These are phyloP conservation scores for Lumnitzera littorea DNA, from an alignment of 345 rosid species.

Conservation along the genomic window DNA sequence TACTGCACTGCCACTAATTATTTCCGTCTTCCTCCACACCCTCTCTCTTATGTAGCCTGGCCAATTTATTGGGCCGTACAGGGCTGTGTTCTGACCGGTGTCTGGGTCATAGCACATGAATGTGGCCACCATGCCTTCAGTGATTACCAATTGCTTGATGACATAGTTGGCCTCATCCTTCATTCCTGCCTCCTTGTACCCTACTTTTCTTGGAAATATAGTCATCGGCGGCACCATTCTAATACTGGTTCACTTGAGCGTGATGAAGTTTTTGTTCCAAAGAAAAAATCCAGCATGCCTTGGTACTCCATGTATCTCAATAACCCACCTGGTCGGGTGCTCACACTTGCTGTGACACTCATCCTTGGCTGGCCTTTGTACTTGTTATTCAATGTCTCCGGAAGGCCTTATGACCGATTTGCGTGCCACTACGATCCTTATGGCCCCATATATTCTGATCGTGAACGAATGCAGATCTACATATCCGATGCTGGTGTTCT, in stretches of 20 bases:
- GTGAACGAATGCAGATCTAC: slow-evolving; percentile 67
- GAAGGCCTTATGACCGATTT: slow-evolving; percentile 60
- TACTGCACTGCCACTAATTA: slow-evolving; percentile 48
- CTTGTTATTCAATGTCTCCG: slow-evolving; percentile 71
- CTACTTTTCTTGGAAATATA: slow-evolving; percentile 87
- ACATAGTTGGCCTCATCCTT: slow-evolving; percentile 69
- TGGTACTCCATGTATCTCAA: slow-evolving; percentile 67
- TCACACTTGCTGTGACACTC: slow-evolving; percentile 40
- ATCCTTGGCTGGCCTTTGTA: slow-evolving; percentile 85
- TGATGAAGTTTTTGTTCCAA: slow-evolving; percentile 89
- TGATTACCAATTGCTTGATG: slow-evolving; percentile 82
- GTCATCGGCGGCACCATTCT: slow-evolving; percentile 94
- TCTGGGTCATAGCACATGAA: slow-evolving; percentile 91
- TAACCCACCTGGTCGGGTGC: slow-evolving; percentile 61
- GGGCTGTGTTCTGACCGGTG: slow-evolving; percentile 67
- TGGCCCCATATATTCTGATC: slow-evolving; percentile 67
- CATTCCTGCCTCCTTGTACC: slow-evolving; percentile 85
- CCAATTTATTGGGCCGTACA: slow-evolving; percentile 72
- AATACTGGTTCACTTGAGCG: slow-evolving; percentile 77
- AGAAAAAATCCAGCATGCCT: slow-evolving; percentile 30
- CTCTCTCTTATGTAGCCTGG: slow-evolving; percentile 68
- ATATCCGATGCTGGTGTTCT: slow-evolving; percentile 66
- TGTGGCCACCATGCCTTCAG: slow-evolving; percentile 98
- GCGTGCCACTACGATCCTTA: slow-evolving; percentile 75
- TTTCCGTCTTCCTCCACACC: slow-evolving; percentile 44